Conservation (phyloP, 768 basidiomycete species). For the Sutorius australiensis region DNA sequence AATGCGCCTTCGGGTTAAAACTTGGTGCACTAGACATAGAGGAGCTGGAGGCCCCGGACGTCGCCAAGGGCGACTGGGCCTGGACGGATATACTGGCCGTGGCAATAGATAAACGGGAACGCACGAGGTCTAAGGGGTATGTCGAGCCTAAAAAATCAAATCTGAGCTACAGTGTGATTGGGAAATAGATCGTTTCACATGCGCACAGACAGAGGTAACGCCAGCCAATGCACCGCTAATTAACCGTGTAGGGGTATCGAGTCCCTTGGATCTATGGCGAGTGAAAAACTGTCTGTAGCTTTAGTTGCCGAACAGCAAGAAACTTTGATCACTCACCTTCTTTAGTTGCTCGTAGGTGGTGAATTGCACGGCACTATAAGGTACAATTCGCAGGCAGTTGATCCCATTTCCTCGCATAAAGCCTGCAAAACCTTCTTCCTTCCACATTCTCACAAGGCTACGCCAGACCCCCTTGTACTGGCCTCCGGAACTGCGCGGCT, state of each 20-base stretch:
- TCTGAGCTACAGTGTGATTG: slow-evolving; percentile 8
- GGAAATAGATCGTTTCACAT: slow-evolving; percentile 38
- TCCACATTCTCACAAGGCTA: slow-evolving; percentile 81
- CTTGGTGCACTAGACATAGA: slow-evolving; percentile 49
- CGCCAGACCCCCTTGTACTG: slow-evolving; percentile 85
- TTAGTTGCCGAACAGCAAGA: slow-evolving; percentile 26
- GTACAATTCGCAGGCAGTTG: slow-evolving; percentile 89
- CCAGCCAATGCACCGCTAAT: slow-evolving; percentile 88
- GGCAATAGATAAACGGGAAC: slow-evolving; percentile 89
- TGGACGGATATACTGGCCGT: slow-evolving; percentile 68
- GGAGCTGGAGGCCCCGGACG: slow-evolving; percentile 27
- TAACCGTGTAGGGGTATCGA: slow-evolving; percentile 88
- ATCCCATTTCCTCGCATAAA: slow-evolving; percentile 94
- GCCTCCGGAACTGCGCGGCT: slow-evolving; percentile 55
- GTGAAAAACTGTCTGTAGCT: slow-evolving; percentile 59
- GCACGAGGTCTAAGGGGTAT: slow-evolving; percentile 91
- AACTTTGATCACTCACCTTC: slow-evolving; percentile 46
- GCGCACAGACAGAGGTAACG: slow-evolving; percentile 89
- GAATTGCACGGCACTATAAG: slow-evolving; percentile 87
- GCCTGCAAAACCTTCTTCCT: slow-evolving; percentile 88
- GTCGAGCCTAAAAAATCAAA: slow-evolving; percentile 55
- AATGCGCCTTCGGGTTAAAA: slow-evolving; percentile 31
- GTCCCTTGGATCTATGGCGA: slow-evolving; percentile 57
- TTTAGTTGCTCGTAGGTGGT: slow-evolving; percentile 90
- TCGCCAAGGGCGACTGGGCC: slow-evolving; percentile 19